Evolutionary conservation across 768 basidiomycete species (phyloP).

Genomic region (Flagelloscypha sp.): DNA sequence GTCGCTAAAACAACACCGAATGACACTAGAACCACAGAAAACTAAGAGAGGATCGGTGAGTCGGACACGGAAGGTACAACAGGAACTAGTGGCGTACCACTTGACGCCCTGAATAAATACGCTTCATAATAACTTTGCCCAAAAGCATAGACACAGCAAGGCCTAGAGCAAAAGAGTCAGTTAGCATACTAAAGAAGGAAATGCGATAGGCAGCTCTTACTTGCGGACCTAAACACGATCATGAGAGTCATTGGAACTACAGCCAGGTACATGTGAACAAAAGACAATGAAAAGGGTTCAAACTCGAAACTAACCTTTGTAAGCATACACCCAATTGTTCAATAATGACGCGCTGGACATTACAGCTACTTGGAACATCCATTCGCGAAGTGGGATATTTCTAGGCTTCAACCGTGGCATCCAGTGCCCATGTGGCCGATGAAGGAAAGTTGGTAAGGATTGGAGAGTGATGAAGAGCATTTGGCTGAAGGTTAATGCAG

Average conservation of each 20-base stretch:
- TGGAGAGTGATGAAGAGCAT: conserved; percentile 71
- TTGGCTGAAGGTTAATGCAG: conserved; percentile 79
- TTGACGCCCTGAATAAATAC: conserved; percentile 51
- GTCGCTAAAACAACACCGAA: conserved; percentile 67
- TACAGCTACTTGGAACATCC: conserved; percentile 66
- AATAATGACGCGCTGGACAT: conserved; percentile 59
- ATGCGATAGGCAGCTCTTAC: too few species aligned
- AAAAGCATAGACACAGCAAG: conserved; percentile 72
- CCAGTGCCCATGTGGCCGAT: conserved; percentile 21
- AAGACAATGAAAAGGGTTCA: conserved; percentile 77
- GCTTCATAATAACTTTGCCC: conserved; percentile 51
- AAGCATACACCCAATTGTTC: conserved; percentile 78
- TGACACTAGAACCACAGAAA: conserved; percentile 60
- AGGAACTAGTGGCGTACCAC: conserved; percentile 36
- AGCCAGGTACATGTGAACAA: conserved; percentile 35
- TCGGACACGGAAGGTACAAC: background rate
- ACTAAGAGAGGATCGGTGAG: conserved; percentile 24
- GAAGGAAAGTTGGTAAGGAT: conserved; percentile 56
- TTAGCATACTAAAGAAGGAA: too few species aligned
- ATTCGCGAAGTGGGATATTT: conserved; percentile 57
- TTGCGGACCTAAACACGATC: too few species aligned
- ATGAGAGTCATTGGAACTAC: conserved; percentile 5
- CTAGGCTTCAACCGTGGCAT: conserved; percentile 55
- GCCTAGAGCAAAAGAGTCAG: conserved; percentile 29
- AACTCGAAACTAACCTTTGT: conserved; percentile 69